phyloP scores from a whole-genome alignment of 306 rosid species.

The Herpetospermum pedunculosum region DNA sequence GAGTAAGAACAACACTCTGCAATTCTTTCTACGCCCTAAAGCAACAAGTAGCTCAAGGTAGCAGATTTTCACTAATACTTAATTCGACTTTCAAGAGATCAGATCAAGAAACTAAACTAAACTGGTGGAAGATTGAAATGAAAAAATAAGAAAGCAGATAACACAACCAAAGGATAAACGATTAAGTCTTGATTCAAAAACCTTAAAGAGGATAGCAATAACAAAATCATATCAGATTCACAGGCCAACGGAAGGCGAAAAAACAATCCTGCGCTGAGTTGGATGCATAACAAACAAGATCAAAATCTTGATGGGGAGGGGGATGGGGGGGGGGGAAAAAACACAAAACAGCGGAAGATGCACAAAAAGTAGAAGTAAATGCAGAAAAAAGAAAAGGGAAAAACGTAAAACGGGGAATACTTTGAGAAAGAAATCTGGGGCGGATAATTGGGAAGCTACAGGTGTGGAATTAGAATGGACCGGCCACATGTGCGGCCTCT shows the following conservation, averaged over 20 bases:
- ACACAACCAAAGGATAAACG: background rate
- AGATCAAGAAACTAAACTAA: background rate
- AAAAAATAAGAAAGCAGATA: background rate
- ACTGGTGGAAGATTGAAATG: background rate
- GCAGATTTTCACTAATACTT: background rate
- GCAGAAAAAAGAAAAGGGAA: background rate
- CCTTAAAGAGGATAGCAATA: background rate
- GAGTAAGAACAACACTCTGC: background rate
- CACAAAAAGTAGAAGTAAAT: background rate
- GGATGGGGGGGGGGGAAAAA: background rate
- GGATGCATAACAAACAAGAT: background rate
- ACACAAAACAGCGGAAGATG: background rate
- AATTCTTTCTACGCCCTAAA: background rate
- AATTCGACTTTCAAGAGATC: background rate
- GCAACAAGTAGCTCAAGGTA: background rate
- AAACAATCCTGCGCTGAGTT: background rate
- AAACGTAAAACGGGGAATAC: constrained; percentile 25
- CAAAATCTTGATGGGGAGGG: background rate
- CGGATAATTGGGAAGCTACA: constrained; percentile 62
- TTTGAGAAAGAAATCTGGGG: constrained; percentile 47
- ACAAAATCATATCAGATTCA: background rate
- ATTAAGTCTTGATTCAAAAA: background rate
- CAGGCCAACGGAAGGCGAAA: background rate
- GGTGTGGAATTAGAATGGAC: constrained; percentile 73
- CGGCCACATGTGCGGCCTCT: constrained; percentile 99